A percentile compares a stretch with the other conserved stretches of the same genome.
Conservation (phyloP, 345 rosid species). For the Cardamine occulta region DNA sequence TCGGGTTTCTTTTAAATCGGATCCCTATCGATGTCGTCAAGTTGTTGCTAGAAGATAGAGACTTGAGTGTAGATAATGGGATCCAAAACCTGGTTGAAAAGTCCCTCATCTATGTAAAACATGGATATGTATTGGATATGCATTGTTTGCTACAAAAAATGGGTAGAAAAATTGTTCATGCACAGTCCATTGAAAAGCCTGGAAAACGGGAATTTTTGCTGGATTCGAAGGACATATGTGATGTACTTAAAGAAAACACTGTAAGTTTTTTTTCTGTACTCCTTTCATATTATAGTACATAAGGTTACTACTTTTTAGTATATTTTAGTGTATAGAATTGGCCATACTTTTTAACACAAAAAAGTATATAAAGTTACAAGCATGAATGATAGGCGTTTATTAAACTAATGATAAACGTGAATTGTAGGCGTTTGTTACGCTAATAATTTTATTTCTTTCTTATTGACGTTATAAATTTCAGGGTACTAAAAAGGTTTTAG, state of each 20-base stretch:
- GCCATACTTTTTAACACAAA: too few species aligned
- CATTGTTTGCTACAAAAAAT: not conserved
- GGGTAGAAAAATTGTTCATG: not conserved
- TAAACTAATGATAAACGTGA: not conserved
- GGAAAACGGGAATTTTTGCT: not conserved
- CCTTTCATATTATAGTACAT: too few species aligned
- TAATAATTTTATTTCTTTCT: not conserved
- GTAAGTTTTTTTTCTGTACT: not conserved
- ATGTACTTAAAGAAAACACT: not conserved
- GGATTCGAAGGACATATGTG: not conserved
- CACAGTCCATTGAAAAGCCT: not conserved
- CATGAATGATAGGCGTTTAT: too few species aligned
- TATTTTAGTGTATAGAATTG: not conserved
- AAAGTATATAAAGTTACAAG: too few species aligned
- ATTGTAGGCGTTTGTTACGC: too few species aligned
- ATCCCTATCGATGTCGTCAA: not conserved
- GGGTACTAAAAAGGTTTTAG: not conserved
- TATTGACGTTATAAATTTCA: not conserved
- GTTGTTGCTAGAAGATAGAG: not conserved
- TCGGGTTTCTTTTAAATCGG: not conserved
- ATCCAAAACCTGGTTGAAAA: not conserved
- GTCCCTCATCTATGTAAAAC: not conserved
- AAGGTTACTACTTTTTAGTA: too few species aligned
- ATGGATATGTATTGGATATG: not conserved
- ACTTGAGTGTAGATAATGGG: not conserved